Percentiles rank a stretch among this genome's conserved stretches.
Evolutionary conservation across 441 rosid genomes (phyloP).

Genomic region (Erysimum cheiri): DNA sequence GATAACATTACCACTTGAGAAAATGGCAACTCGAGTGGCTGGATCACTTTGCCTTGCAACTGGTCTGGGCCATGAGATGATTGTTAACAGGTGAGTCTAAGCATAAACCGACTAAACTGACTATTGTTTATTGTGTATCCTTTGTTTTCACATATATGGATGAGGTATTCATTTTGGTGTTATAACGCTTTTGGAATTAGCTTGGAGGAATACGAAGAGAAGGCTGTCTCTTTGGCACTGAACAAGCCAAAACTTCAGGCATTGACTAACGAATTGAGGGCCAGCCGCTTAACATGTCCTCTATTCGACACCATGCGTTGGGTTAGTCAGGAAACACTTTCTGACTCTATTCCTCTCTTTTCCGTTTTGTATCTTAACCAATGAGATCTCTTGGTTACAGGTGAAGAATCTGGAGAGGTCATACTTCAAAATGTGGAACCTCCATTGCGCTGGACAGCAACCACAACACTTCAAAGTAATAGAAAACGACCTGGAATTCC

Average conservation of each 20-base stretch:
- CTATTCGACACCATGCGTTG: constrained; percentile 91
- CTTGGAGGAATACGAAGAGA: constrained; percentile 94
- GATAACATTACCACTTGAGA: constrained; percentile 96
- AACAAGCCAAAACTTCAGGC: constrained; percentile 75
- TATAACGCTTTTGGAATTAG: constrained; percentile 45
- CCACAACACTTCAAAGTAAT: constrained; percentile 84
- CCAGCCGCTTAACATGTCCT: constrained; percentile 83
- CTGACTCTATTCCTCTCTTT: constrained; percentile 14
- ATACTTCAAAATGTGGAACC: constrained; percentile 96
- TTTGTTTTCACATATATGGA: not conserved
- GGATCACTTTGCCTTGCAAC: constrained; percentile 98
- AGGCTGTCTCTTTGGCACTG: constrained; percentile 83
- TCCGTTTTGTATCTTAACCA: not conserved
- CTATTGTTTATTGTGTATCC: not conserved
- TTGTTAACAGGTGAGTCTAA: constrained; percentile 71
- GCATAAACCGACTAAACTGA: constrained; percentile 8
- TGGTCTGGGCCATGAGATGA: constrained; percentile 98
- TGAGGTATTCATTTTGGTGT: not conserved
- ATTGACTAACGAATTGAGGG: constrained; percentile 69
- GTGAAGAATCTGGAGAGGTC: constrained; percentile 91
- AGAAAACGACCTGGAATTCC: constrained; percentile 83
- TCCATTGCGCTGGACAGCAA: constrained; percentile 74
- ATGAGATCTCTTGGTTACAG: constrained; percentile 45
- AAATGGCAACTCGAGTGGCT: constrained; percentile 99
- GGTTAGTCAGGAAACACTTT: constrained; percentile 56